phyloP scores from a whole-genome alignment of 306 rosid species.

The Cicer arietinum region DNA sequence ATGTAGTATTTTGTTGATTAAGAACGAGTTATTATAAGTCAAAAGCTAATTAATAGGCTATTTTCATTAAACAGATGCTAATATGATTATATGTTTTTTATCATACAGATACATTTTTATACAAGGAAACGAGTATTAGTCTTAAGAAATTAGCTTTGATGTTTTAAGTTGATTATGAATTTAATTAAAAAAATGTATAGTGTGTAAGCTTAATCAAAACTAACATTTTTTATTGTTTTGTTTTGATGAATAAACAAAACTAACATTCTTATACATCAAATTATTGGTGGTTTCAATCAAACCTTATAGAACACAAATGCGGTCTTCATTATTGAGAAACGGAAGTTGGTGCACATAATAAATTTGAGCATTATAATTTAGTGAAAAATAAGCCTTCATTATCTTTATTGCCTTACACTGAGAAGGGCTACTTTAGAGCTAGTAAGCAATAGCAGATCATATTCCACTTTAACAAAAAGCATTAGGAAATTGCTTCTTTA shows the following conservation, averaged over 20 bases:
- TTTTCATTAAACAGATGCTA: neutral
- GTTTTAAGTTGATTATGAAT: no score
- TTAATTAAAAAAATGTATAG: no score
- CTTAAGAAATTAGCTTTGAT: no score
- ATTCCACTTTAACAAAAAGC: conserved; percentile 40
- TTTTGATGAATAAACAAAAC: neutral
- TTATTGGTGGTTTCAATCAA: no score
- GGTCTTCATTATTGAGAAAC: conserved; percentile 10
- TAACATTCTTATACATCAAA: conserved; percentile 27
- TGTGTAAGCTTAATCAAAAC: no score
- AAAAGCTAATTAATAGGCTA: neutral
- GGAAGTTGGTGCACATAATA: conserved; percentile 40
- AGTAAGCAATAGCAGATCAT: neutral
- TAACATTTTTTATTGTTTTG: no score
- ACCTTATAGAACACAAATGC: conserved; percentile 37
- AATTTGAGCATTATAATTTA: conserved; percentile 33
- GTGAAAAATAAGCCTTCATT: conserved; percentile 7
- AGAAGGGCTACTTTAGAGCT: conserved; percentile 19
- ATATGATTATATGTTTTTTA: neutral
- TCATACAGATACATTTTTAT: no score
- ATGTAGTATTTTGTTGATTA: neutral
- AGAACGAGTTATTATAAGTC: conserved; percentile 14
- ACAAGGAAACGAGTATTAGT: no score
- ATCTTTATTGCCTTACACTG: neutral
- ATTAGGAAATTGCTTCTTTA: conserved; percentile 11